phyloP scores from a whole-genome alignment of 2,329 filamentous ascomycete genomes.

The Clonostachys sp. region DNA sequence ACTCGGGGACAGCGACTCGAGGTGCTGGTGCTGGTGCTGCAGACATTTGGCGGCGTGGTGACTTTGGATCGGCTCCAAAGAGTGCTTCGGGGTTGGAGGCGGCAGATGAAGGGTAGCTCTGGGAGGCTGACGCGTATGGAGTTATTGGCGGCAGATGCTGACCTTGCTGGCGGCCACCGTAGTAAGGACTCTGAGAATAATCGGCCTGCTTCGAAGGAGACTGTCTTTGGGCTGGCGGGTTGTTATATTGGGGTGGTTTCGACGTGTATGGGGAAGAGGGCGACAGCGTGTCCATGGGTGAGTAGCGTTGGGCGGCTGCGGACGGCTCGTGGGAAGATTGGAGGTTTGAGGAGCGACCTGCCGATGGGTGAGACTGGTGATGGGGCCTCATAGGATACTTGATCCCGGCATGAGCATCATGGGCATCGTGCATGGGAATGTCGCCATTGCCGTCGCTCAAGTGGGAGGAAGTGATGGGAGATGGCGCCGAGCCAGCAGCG shows the following conservation, averaged over 20 bases:
- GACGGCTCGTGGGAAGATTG: slow-evolving; percentile 70
- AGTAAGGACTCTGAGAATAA: slow-evolving; percentile 58
- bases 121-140: slow-evolving; percentile 63
- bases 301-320: slow-evolving; percentile 84
- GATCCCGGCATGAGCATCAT: slow-evolving; percentile 77
- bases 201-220: slow-evolving; percentile 71
- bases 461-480: slow-evolving; percentile 50
- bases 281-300: slow-evolving; percentile 87
- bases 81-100: slow-evolving; percentile 68
- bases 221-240: slow-evolving; percentile 57
- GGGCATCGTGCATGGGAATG: slow-evolving; percentile 79
- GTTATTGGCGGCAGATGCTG: slow-evolving; percentile 73
- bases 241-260: slow-evolving; percentile 55
- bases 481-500: slow-evolving; percentile 38
- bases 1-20: slow-evolving; percentile 78
- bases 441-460: slow-evolving; percentile 70
- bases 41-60: slow-evolving; percentile 48
- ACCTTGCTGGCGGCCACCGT: slow-evolving; percentile 36
- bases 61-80: slow-evolving; percentile 52
- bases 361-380: slow-evolving; percentile 68
- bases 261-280: slow-evolving; percentile 73
- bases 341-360: slow-evolving; percentile 51
- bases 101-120: slow-evolving; percentile 69
- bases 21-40: slow-evolving; percentile 36
- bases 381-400: slow-evolving; percentile 81